Base-by-base conservation (phyloP, 2,329 filamentous ascomycete species). In the Camptophora hylomeconis region DNA sequence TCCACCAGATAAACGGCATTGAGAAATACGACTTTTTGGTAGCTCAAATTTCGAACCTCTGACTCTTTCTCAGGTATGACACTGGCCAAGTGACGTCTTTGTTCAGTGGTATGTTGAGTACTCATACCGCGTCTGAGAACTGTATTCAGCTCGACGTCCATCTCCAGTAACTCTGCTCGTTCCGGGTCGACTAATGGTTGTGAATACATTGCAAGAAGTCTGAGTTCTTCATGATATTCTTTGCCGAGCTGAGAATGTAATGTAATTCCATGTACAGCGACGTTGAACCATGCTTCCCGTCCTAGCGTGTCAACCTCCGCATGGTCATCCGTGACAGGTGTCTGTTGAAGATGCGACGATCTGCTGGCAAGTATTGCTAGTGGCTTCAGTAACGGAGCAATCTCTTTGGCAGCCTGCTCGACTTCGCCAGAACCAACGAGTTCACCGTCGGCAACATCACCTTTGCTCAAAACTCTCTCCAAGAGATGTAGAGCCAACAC, bases 241-340 rank as follows among this genome's bases (percentile, higher is more conserved):
- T 75, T 77, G 11, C 77, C 80, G 31, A 80, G 70, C 10, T 75
- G 69, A 0, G 83, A 87, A 10, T 69, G 69, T 7, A 78, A 65
- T 7, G 75, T 77, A 50, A 95, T 92, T 4, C 86, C 89, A 51
- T 98, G 89, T 1, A 93, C 80, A 13, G 86, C 81, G 38, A 95
- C 83, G 47, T 98, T 99, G 59, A 94, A 95, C 89, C 89, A 99
- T 4, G 83, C 82, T 61, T 98, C 86, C 29, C 87, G 75, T 42
- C 89, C 69, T 32, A 92, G 59, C 15, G 72, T 69, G 37, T 80
- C 69, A 5, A 73, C 71, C 34, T 87, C 75, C 28, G 86, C 78
- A 29, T 79, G 70, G n/a, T 45, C 39, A 19, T 38, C 41, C 17
- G 46, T 26, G 12, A 50, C 51, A 24, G 32, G 25, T 30, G 38